Percentiles rank a stretch among this genome's conserved stretches.
phyloP scores from a whole-genome alignment of 179 eudicot genomes.

The Vitellaria paradoxa region DNA sequence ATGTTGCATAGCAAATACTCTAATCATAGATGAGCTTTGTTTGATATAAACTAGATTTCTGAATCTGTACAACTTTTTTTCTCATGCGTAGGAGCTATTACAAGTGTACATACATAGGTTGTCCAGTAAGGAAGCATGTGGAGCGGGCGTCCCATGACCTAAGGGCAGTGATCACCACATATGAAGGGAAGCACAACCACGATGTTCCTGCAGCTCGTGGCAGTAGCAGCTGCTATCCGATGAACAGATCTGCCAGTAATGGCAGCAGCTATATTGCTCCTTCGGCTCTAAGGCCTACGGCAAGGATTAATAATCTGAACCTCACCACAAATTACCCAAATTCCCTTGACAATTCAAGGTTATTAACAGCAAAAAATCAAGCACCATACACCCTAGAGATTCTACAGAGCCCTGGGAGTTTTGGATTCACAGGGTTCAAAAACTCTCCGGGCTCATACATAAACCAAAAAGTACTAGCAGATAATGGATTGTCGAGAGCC shows the following conservation, averaged over 20 bases:
- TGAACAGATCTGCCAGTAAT: slow-evolving; percentile 11
- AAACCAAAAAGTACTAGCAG: slow-evolving; percentile 17
- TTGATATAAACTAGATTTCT: not conserved
- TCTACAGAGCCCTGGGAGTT: slow-evolving; percentile 41
- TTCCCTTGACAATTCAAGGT: slow-evolving; percentile 14
- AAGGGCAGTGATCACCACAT: slow-evolving; percentile 82
- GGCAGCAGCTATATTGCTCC: slow-evolving; percentile 21
- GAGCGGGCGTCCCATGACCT: slow-evolving; percentile 80
- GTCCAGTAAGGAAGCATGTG: slow-evolving; percentile 88
- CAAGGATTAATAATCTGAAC: slow-evolving; percentile 31
- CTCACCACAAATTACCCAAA: slow-evolving; percentile 19
- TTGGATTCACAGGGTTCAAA: slow-evolving; percentile 45
- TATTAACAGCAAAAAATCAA: slow-evolving; percentile 17
- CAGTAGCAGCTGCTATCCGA: slow-evolving; percentile 46
- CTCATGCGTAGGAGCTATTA: slow-evolving; percentile 66
- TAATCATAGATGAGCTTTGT: too few species aligned
- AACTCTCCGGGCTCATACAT: slow-evolving; percentile 26
- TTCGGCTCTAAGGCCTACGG: slow-evolving; percentile 56
- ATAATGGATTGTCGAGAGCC: slow-evolving; percentile 18
- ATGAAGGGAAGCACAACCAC: slow-evolving; percentile 93
- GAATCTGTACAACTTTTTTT: not conserved
- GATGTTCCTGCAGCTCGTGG: slow-evolving; percentile 88
- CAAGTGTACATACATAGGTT: slow-evolving; percentile 66
- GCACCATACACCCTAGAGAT: slow-evolving; percentile 58
- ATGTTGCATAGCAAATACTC: too few species aligned